Evolutionary conservation across 1,284 basidiomycete genomes (phyloP).

Genomic region (Hymenochaete sp.): DNA sequence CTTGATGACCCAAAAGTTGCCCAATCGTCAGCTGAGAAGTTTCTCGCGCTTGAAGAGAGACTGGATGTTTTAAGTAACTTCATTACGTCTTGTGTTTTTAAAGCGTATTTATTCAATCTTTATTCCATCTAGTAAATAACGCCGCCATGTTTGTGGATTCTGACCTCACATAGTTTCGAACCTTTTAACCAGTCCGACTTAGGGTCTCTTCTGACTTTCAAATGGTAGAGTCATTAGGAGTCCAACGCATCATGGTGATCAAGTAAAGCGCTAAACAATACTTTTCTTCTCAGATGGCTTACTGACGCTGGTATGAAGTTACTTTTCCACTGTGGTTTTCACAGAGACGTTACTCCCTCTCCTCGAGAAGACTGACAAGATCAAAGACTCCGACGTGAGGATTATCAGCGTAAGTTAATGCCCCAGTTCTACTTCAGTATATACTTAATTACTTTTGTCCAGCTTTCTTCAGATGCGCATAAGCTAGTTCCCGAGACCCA

Average conservation of each 20-base stretch:
- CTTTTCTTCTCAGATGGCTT: neutral
- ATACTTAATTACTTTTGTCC: neutral
- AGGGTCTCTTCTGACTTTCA: neutral
- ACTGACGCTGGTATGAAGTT: neutral
- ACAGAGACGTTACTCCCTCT: constrained; percentile 3
- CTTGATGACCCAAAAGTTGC: constrained; percentile 11
- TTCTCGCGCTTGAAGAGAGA: constrained; percentile 11
- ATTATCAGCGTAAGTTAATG: constrained; percentile 14
- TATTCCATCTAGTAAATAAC: constrained; percentile 14
- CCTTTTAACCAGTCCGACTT: too few species aligned
- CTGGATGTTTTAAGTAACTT: constrained; percentile 16
- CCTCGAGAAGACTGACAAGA: neutral
- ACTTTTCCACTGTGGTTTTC: constrained; percentile 6
- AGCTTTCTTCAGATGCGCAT: constrained; percentile 1
- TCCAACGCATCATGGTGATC: neutral
- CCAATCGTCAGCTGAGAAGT: constrained; percentile 12
- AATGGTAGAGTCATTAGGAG: too few species aligned
- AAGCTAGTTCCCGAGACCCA: neutral
- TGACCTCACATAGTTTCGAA: too few species aligned
- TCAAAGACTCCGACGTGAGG: constrained; percentile 2
- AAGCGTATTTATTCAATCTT: too few species aligned
- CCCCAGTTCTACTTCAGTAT: neutral
- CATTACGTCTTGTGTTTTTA: neutral
- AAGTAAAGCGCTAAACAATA: constrained; percentile 15
- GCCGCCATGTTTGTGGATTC: constrained; percentile 6